Evolutionary conservation across 805 yeast species (phyloP).

Genomic region (Candida alai): DNA sequence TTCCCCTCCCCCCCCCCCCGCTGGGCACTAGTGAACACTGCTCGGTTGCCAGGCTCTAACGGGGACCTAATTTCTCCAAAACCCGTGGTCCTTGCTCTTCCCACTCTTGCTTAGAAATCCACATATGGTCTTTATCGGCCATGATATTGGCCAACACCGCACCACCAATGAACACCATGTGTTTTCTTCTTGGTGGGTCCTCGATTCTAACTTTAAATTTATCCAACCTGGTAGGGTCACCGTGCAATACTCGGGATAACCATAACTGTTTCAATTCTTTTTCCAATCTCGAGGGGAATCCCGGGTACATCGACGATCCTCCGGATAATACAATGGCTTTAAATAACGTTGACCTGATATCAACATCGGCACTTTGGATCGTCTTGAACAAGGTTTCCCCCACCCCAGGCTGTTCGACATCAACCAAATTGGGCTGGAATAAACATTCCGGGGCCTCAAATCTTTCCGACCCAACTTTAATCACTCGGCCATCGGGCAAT

Average conservation of each 20-base stretch:
- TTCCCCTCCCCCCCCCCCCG: background rate
- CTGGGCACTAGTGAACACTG: too few relatives aligned
- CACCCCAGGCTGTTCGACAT: constrained; percentile 94
- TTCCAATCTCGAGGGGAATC: constrained; percentile 91
- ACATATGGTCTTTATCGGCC: constrained; percentile 98
- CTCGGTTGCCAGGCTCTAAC: too few relatives aligned
- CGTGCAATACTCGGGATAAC: constrained; percentile 83
- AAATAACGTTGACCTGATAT: constrained; percentile 81
- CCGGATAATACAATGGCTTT: constrained; percentile 94
- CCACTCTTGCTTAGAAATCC: constrained; percentile 97
- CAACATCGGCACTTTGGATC: constrained; percentile 92
- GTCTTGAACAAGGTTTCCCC: constrained; percentile 92
- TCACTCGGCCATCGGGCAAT: constrained; percentile 93
- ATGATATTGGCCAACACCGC: constrained; percentile 96
- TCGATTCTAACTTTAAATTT: constrained; percentile 95
- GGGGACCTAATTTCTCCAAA: constrained; percentile 86
- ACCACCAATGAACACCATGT: constrained; percentile 98
- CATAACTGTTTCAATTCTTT: constrained; percentile 95
- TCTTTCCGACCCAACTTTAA: constrained; percentile 92
- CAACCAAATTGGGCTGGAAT: constrained; percentile 93
- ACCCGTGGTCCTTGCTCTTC: constrained; percentile 91
- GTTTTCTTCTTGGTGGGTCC: constrained; percentile 98
- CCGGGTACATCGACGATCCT: constrained; percentile 98
- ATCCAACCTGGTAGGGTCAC: constrained; percentile 80
- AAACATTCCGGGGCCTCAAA: constrained; percentile 96